Evolutionary conservation across 2,329 filamentous ascomycete species (phyloP), one percentile per base, ranked within the genome.

Genomic region (Monilinia fructigena): DNA sequence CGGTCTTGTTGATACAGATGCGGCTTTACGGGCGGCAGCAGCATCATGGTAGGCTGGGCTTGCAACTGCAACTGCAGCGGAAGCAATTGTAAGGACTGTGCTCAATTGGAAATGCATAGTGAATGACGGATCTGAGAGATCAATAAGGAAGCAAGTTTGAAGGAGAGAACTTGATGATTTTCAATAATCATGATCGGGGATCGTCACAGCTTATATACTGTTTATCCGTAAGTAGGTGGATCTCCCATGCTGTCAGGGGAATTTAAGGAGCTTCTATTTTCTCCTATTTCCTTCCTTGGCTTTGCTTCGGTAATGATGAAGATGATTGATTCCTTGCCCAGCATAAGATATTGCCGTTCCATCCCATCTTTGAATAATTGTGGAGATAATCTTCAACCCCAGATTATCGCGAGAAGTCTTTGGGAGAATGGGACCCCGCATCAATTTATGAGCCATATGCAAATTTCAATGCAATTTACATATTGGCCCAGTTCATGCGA

Each of bases 61-160:
- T 14, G 74, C 73, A 67, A 71, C 50, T 53, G 71, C 66, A 16
- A 70, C 31, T 12, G 67, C 69, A 40, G 72, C 71, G 35, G 71
- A 71, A 14, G 69, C 68, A 50, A 73, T 23, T 16, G 70, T 64
- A 48, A 75, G 67, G 23, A 72, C 2, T 12, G 68, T 62, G 35
- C 63, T 65, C 50, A 73, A 55, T 38, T 72, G 72, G 50, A 74
- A 70, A 47, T 71, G 68, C 74, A 75, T 75, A 50, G 67, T 73
- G 69, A 61, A n/a, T 14, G 23, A n/a, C 14, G 23, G 16, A 50
- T 26, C 12, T 26, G 56, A 56, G 42, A 31, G 16, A 48, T 64
- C 8, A 23, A 55, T 28, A 42, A 16, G 31, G 31, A 35, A 4
- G 16, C 20, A 52, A 63, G 26, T n/a, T n/a, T 55, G 50, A 55